These are phyloP conservation scores for Xerocomus potaroensis DNA, from an alignment of 768 basidiomycete species.

Conservation along the genomic window DNA sequence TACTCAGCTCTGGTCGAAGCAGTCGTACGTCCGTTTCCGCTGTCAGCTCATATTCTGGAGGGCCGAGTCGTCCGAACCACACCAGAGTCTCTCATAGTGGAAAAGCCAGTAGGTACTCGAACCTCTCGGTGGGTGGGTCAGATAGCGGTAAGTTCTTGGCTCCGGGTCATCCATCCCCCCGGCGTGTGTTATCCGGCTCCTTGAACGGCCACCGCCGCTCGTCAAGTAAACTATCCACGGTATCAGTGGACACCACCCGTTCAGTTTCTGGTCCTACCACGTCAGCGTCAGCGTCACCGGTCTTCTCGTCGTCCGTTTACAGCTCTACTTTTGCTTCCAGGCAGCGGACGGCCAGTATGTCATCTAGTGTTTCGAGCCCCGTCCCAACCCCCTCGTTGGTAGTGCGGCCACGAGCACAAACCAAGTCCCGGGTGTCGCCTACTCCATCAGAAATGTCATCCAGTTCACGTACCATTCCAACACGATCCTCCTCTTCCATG, in stretches of 20 bases:
- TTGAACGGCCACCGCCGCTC: slow-evolving; percentile 45
- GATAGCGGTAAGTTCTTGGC: slow-evolving; percentile 40
- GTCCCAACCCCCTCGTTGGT: slow-evolving; percentile 30
- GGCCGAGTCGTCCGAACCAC: slow-evolving; percentile 13
- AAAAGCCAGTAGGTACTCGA: slow-evolving; percentile 29
- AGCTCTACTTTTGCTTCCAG: slow-evolving; percentile 78
- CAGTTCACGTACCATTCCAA: slow-evolving; percentile 43
- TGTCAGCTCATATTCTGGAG: slow-evolving; percentile 20
- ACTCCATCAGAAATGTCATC: slow-evolving; percentile 57
- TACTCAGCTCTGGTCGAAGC: slow-evolving; percentile 58
- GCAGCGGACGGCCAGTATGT: slow-evolving; percentile 69
- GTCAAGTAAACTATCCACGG: slow-evolving; percentile 52
- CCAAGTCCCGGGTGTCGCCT: slow-evolving; percentile 52
- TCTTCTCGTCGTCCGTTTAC: slow-evolving; percentile 37
- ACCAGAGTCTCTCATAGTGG: slow-evolving; percentile 14
- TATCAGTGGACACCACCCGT: slow-evolving; percentile 44
- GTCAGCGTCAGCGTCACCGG: slow-evolving; percentile 35
- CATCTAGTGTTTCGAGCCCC: slow-evolving; percentile 39
- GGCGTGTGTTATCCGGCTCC: slow-evolving; percentile 49
- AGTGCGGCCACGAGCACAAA: slow-evolving; percentile 39
- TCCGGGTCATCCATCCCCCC: slow-evolving; percentile 42
- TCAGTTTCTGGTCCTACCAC: slow-evolving; percentile 67
- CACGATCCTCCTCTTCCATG: slow-evolving; percentile 41
- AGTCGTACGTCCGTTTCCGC: slow-evolving; percentile 53
- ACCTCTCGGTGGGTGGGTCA: slow-evolving; percentile 28